phyloP scores from a whole-genome alignment of 1,284 basidiomycete species.

The Mycena sp. region DNA sequence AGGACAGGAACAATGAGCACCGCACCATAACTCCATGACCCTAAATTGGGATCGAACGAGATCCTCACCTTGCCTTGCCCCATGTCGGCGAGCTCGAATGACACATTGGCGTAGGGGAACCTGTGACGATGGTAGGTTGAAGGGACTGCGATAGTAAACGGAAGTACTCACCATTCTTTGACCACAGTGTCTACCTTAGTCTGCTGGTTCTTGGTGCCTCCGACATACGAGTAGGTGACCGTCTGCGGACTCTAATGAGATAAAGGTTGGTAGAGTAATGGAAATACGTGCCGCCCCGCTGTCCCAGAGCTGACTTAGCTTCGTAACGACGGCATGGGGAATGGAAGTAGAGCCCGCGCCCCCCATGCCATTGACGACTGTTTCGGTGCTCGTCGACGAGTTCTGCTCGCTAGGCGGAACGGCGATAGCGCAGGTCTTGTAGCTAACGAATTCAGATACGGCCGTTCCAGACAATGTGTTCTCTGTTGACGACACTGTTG shows the following conservation, averaged over 20 bases:
- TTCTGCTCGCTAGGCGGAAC: conserved; percentile 3
- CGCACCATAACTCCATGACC: conserved; percentile 21
- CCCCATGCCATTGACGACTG: neutral
- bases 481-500: too few species aligned
- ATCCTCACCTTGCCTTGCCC: conserved; percentile 10
- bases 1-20: neutral
- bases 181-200: neutral
- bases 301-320: conserved; percentile 12
- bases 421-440: conserved; percentile 10
- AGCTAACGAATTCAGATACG: neutral
- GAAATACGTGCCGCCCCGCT: neutral
- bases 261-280: neutral
- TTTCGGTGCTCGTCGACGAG: neutral
- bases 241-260: neutral
- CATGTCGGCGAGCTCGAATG: neutral
- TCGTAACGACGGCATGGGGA: conserved; percentile 5
- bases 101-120: conserved; percentile 15
- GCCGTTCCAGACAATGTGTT: too few species aligned
- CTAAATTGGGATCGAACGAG: conserved; percentile 1
- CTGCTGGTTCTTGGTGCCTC: conserved; percentile 3
- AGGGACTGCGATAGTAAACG: too few species aligned
- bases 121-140: neutral
- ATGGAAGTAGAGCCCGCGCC: neutral
- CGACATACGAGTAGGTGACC: conserved; percentile 5
- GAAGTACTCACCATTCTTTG: neutral